phyloP scores from a whole-genome alignment of 768 basidiomycete species.

The Suillus americanus region DNA sequence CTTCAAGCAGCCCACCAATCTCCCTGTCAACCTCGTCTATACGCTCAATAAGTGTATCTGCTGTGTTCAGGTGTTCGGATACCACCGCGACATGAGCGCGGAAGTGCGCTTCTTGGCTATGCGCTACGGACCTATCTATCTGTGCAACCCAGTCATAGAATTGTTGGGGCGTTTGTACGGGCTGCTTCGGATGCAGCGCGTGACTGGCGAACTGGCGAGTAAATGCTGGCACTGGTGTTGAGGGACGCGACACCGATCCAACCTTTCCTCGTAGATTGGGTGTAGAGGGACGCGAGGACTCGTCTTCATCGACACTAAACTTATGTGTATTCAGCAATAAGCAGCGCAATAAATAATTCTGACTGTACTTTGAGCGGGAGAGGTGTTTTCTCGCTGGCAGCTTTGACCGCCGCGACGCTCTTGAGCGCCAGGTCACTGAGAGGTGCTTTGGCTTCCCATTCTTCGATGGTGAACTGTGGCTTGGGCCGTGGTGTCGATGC shows the following conservation, averaged over 20 bases:
- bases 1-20: slow-evolving; percentile 79
- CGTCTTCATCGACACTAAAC: slow-evolving; percentile 41
- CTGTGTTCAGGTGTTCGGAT: slow-evolving; percentile 71
- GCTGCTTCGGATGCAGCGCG: slow-evolving; percentile 69
- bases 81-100: slow-evolving; percentile 80
- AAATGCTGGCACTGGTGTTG: slow-evolving; percentile 35
- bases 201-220: slow-evolving; percentile 36
- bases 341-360: slow-evolving; percentile 1
- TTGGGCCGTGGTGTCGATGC: slow-evolving; percentile 36
- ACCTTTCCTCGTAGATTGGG: slow-evolving; percentile 43
- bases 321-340: slow-evolving; percentile 36
- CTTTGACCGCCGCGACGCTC: slow-evolving; percentile 64
- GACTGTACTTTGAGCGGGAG: slow-evolving; percentile 73
- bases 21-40: slow-evolving; percentile 74
- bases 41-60: slow-evolving; percentile 69
- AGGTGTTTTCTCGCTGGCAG: slow-evolving; percentile 56
- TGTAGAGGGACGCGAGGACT: slow-evolving; percentile 32
- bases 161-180: slow-evolving; percentile 89
- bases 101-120: slow-evolving; percentile 93
- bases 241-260: slow-evolving; percentile 42
- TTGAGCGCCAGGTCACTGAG: slow-evolving; percentile 65
- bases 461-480: slow-evolving; percentile 67
- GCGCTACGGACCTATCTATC: slow-evolving; percentile 87
- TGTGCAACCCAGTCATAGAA: slow-evolving; percentile 96
- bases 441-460: slow-evolving; percentile 88